Evolutionary conservation across 116 monocot species (phyloP), one percentile per base, ranked within the genome.

Genomic region (Cymodocea nodosa): DNA sequence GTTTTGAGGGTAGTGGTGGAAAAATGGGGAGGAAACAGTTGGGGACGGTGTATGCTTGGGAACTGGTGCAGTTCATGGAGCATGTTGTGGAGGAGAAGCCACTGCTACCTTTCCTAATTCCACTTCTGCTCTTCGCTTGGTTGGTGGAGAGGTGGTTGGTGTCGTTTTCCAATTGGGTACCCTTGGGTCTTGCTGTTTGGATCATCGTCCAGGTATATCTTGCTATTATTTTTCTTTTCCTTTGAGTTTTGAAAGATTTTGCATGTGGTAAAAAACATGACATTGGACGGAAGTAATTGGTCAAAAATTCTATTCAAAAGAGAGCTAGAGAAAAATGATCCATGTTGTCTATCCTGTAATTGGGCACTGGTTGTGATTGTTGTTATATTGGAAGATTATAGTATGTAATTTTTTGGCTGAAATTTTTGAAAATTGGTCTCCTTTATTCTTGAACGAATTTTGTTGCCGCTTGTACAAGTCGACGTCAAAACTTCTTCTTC

Each of bases 161-260:
- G 20, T 85, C 90, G 14, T 83, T 95, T 85, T 95, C 95, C 67
- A 95, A 90, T 62, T 90, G 90, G 95, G 81, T 90, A 20, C 95
- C 95, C 7, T 77, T 95, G 16, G 70, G 59, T 2, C 76, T 87
- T 30, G 90, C 95, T 37, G 90, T 95, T 44, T 95, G 95, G 90
- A 85, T 85, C 4, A 90, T 90, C 2, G 81, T 95, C 61, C 66
- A 87, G 87, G 95, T 95, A 4, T 0, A 6, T 44, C 56, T 22
- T 19, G 57, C 11, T 36, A 12, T n/a, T 34, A 20, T 59, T 34
- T 23, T 72, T 44, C 23, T 37, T 65, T 51, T 50, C 14, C 4
- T 25, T 51, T 7, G 50, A 20, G 65, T 23, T 65, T 64, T 65
- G 23, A 20, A 11, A 20, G 36, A 64, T 17, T 64, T 23, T 64